phyloP scores from a whole-genome alignment of 2,329 filamentous ascomycete species.

The Xylariaceae sp. region DNA sequence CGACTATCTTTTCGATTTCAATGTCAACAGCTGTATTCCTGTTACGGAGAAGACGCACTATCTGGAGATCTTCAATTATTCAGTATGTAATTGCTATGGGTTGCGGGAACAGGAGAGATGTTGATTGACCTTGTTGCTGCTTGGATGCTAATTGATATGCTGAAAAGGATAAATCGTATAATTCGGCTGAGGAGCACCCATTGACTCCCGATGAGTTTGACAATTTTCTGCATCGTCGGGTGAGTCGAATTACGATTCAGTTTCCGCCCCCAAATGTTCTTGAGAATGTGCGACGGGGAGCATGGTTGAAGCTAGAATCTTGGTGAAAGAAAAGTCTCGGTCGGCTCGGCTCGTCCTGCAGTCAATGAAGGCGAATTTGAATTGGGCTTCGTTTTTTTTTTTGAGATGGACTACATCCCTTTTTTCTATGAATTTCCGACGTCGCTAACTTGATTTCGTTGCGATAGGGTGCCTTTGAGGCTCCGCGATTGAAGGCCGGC shows the following conservation, averaged over 20 bases:
- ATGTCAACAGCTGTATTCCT: constrained; percentile 45
- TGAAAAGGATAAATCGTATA: constrained; percentile 45
- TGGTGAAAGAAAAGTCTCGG: no score
- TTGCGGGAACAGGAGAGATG: no score
- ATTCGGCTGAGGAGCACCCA: constrained; percentile 48
- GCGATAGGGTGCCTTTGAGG: constrained; percentile 50
- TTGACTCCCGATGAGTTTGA: constrained; percentile 53
- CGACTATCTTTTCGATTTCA: constrained; percentile 52
- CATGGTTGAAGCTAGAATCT: no score
- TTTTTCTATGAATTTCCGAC: no score
- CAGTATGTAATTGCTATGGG: constrained; percentile 48
- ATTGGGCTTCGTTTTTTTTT: no score
- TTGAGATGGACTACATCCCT: no score
- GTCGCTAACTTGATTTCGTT: constrained; percentile 1
- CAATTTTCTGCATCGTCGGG: constrained; percentile 50
- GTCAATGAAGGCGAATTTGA: no score
- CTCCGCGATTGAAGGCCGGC: constrained; percentile 40
- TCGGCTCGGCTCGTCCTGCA: no score
- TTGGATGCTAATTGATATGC: not conserved
- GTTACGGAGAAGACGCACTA: constrained; percentile 52
- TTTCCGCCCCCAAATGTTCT: not conserved
- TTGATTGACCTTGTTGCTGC: not conserved
- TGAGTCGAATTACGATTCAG: constrained; percentile 30
- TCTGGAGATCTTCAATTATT: constrained; percentile 57
- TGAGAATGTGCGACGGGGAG: no score